phyloP scores from a whole-genome alignment of 2,329 filamentous ascomycete genomes.

The Verticillium nonalfalfae region DNA sequence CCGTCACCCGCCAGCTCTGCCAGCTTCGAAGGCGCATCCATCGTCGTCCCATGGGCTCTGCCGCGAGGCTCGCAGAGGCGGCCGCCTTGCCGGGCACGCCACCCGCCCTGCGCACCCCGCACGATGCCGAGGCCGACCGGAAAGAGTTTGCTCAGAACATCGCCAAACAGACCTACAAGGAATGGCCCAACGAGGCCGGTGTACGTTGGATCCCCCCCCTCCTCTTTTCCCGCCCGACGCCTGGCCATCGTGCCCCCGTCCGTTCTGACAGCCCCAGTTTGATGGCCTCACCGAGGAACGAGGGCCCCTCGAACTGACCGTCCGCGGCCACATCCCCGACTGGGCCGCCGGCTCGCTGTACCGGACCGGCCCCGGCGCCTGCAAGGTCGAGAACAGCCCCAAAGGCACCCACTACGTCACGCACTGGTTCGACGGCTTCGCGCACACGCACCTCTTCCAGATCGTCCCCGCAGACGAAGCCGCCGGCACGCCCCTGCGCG shows the following conservation, averaged over 20 bases:
- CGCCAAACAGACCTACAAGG: constrained; percentile 24
- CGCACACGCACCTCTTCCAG: constrained; percentile 66
- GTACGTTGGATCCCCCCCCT: constrained; percentile 21
- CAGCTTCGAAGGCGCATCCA: not conserved
- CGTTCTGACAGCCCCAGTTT: constrained; percentile 41
- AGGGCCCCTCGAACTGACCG: constrained; percentile 54
- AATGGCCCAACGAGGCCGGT: constrained; percentile 42
- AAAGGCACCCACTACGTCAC: constrained; percentile 54
- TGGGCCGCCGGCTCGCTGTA: constrained; percentile 69
- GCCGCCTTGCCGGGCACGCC: not conserved
- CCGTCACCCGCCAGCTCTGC: not conserved
- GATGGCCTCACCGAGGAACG: constrained; percentile 60
- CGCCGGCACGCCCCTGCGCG: constrained; percentile 25
- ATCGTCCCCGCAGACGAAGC: constrained; percentile 38
- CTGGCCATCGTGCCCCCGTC: not conserved
- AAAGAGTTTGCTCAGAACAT: constrained; percentile 9
- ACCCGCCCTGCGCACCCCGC: constrained; percentile 5
- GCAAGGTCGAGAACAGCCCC: constrained; percentile 50
- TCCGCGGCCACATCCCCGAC: constrained; percentile 61
- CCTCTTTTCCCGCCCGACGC: no score
- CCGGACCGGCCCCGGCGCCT: constrained; percentile 66
- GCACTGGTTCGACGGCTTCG: constrained; percentile 80
- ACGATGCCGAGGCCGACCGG: constrained; percentile 6
- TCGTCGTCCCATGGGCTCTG: not conserved
- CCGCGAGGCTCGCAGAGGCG: not conserved